Conservation (phyloP, 805 yeast genomes). For the Pachysolen tannophilus region DNA sequence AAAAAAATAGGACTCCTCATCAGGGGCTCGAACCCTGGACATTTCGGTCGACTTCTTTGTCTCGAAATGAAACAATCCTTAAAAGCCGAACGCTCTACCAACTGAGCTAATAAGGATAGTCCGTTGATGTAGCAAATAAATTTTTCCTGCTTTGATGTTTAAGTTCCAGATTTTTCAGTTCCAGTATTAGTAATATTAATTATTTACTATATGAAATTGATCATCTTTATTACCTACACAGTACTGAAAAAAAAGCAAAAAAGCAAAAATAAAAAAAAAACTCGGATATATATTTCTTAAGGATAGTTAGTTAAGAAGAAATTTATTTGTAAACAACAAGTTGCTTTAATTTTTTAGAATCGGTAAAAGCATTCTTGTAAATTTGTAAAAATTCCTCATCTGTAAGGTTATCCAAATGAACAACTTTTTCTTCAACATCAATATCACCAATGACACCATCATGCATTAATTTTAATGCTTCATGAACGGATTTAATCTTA, state of each 20-base stretch:
- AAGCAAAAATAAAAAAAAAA: too few relatives aligned
- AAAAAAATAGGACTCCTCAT: too few relatives aligned
- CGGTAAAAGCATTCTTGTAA: conserved; percentile 35
- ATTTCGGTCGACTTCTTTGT: conserved; percentile 12
- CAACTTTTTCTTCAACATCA: conserved; percentile 30
- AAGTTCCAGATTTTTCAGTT: too few relatives aligned
- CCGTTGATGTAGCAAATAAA: neutral
- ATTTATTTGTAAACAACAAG: conserved; percentile 23
- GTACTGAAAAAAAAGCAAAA: too few relatives aligned
- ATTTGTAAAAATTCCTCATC: conserved; percentile 33
- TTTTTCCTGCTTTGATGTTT: too few relatives aligned
- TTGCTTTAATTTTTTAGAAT: conserved; percentile 36
- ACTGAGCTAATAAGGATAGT: neutral
- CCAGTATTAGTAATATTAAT: too few relatives aligned
- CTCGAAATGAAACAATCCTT: too few relatives aligned
- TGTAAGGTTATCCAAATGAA: conserved; percentile 25
- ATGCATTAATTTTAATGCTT: conserved; percentile 49
- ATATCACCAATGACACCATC: conserved; percentile 43
- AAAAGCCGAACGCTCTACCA: conserved; percentile 1
- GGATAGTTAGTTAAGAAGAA: too few relatives aligned
- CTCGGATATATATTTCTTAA: too few relatives aligned
- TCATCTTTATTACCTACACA: too few relatives aligned
- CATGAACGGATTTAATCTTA: conserved; percentile 45
- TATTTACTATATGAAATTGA: too few relatives aligned
- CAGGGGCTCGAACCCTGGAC: conserved; percentile 24